Evolutionary conservation across 2,329 filamentous ascomycete genomes (phyloP).

Genomic region (Chaetomium strumarium): DNA sequence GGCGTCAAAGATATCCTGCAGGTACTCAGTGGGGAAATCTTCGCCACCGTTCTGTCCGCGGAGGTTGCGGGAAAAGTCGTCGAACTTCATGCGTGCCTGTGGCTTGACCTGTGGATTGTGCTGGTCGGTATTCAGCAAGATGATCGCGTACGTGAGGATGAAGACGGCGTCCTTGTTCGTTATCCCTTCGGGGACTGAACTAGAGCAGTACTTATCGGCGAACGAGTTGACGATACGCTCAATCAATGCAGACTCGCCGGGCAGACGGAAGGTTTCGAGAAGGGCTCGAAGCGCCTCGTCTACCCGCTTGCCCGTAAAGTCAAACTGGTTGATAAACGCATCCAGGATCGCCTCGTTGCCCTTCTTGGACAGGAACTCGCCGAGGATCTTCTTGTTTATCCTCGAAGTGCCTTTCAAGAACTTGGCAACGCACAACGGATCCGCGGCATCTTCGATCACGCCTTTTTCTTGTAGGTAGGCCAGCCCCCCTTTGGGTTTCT

Average conservation of each 20-base stretch:
- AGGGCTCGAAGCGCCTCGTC: constrained; percentile 84
- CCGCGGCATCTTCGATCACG: constrained; percentile 69
- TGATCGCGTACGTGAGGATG: constrained; percentile 89
- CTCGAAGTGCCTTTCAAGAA: constrained; percentile 85
- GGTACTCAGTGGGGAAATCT: constrained; percentile 77
- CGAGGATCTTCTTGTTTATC: constrained; percentile 83
- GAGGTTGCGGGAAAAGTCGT: constrained; percentile 83
- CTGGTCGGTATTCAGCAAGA: constrained; percentile 95
- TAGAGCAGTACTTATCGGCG: constrained; percentile 73
- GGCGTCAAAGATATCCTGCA: constrained; percentile 81
- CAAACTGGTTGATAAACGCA: constrained; percentile 79
- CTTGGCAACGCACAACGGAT: constrained; percentile 72
- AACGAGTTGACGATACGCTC: constrained; percentile 87
- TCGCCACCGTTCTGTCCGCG: constrained; percentile 80
- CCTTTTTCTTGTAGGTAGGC: constrained; percentile 79
- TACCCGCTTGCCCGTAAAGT: constrained; percentile 79
- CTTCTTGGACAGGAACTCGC: constrained; percentile 88
- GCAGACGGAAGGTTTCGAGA: constrained; percentile 87
- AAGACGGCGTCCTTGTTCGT: constrained; percentile 84
- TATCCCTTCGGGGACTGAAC: constrained; percentile 65
- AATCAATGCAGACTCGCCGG: constrained; percentile 88
- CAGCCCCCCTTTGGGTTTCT: constrained; percentile 83
- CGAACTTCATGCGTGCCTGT: constrained; percentile 74
- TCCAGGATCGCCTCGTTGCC: constrained; percentile 79
- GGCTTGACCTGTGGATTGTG: constrained; percentile 86